A percentile compares a stretch with the other conserved stretches of the same genome.
phyloP scores from a whole-genome alignment of 31 red algal genomes.

The Bonnemaisonia californica region DNA sequence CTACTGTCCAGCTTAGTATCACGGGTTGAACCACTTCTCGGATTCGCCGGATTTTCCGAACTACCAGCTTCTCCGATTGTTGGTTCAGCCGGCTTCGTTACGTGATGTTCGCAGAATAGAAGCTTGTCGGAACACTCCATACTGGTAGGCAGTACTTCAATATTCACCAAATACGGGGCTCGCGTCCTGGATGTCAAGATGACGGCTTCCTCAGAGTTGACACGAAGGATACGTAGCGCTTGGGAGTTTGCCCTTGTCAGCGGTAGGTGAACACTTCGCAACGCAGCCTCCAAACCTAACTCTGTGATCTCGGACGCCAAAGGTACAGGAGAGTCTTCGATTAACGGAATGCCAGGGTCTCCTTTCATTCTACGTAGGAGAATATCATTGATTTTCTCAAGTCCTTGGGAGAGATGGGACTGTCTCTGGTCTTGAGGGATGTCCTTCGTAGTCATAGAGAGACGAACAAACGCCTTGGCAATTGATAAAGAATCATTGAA shows the following conservation, averaged over 20 bases:
- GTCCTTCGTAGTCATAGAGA: constrained; percentile 82
- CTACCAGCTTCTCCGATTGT: background rate
- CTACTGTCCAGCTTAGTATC: background rate
- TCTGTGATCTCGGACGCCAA: constrained; percentile 64
- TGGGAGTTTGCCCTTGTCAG: constrained; percentile 84
- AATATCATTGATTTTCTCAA: constrained; percentile 83
- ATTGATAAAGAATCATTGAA: constrained; percentile 94
- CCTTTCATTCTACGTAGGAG: constrained; percentile 86
- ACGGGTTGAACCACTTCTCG: background rate
- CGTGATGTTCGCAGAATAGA: constrained; percentile 94
- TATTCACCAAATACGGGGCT: constrained; percentile 91
- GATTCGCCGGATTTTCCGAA: background rate
- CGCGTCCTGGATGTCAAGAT: constrained; percentile 83
- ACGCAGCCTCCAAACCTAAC: constrained; percentile 65
- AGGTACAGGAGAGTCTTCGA: constrained; percentile 52
- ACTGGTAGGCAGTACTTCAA: constrained; percentile 94
- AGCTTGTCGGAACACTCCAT: constrained; percentile 89
- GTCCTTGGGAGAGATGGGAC: constrained; percentile 55
- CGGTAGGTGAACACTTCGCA: constrained; percentile 93
- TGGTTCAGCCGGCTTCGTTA: constrained; percentile 21
- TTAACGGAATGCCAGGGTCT: constrained; percentile 53
- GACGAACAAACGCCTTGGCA: constrained; percentile 82
- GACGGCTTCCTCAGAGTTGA: constrained; percentile 80
- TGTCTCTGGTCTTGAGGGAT: constrained; percentile 68
- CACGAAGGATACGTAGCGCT: constrained; percentile 87